These are phyloP conservation scores for Neonectria faginata DNA, from an alignment of 2,329 filamentous ascomycete species.

Conservation along the genomic window DNA sequence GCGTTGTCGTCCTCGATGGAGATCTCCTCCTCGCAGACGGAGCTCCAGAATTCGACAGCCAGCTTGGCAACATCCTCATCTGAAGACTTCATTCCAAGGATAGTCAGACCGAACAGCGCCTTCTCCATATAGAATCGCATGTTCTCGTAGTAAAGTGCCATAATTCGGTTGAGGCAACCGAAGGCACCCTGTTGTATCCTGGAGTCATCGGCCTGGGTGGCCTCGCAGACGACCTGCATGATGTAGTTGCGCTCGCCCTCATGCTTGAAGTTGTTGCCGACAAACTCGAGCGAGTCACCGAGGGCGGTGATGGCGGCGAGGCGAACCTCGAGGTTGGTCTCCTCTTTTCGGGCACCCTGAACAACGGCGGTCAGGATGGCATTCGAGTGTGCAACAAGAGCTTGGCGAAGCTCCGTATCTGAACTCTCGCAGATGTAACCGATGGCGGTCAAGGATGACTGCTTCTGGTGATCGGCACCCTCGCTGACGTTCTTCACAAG, in stretches of 20 bases:
- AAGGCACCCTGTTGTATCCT: constrained; percentile 96
- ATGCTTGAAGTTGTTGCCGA: constrained; percentile 98
- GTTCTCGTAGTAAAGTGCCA: constrained; percentile 98
- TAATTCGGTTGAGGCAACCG: constrained; percentile 97
- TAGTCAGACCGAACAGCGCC: constrained; percentile 95
- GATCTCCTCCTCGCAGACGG: constrained; percentile 99
- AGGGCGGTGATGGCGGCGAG: constrained; percentile 93
- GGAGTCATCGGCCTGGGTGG: constrained; percentile 90
- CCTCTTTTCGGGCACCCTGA: constrained; percentile 96
- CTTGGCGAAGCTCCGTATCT: constrained; percentile 84
- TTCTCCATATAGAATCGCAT: constrained; percentile 99
- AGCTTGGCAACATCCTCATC: constrained; percentile 99
- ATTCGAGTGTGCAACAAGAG: constrained; percentile 89
- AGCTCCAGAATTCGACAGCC: constrained; percentile 99
- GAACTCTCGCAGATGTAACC: constrained; percentile 98
- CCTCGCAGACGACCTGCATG: constrained; percentile 99
- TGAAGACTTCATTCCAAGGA: constrained; percentile 97
- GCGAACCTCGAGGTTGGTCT: constrained; percentile 90
- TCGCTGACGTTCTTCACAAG: constrained; percentile 94
- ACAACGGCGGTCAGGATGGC: constrained; percentile 98
- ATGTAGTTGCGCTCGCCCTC: constrained; percentile 99
- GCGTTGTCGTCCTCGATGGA: constrained; percentile 97
- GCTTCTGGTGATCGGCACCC: constrained; percentile 89
- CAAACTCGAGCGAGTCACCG: constrained; percentile 96
- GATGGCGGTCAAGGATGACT: constrained; percentile 94